Evolutionary conservation across 768 basidiomycete species (phyloP).

Genomic region (Amanita pseudoporphyria): DNA sequence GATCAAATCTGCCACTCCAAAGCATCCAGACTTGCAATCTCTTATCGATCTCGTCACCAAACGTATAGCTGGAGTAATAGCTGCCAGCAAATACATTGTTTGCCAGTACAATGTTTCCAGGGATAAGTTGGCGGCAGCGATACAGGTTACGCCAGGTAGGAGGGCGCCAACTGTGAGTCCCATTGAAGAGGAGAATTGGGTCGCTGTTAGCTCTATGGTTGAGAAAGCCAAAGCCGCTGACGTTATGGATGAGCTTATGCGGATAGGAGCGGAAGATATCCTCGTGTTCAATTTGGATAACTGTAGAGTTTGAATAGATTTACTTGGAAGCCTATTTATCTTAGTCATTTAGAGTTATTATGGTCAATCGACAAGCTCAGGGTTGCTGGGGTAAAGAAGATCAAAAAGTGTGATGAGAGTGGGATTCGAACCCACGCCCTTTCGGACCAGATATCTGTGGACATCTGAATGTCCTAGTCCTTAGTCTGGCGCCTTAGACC

Average conservation of each 20-base stretch:
- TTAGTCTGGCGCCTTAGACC: constrained; percentile 73
- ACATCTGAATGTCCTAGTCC: constrained; percentile 18
- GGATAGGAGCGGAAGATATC: constrained; percentile 83
- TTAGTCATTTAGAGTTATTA: no score
- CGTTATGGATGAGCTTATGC: constrained; percentile 83
- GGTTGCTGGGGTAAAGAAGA: not conserved
- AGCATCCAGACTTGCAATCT: constrained; percentile 50
- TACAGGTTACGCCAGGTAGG: constrained; percentile 76
- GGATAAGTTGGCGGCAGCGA: constrained; percentile 48
- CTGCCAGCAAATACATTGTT: constrained; percentile 77
- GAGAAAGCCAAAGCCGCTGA: constrained; percentile 70
- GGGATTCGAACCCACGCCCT: constrained; percentile 54
- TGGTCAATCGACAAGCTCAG: no score
- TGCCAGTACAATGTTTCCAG: constrained; percentile 91
- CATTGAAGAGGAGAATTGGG: constrained; percentile 79
- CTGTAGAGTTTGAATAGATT: constrained; percentile 66
- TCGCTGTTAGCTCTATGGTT: constrained; percentile 89
- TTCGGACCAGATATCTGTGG: constrained; percentile 1
- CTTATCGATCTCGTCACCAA: constrained; percentile 75
- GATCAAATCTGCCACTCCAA: constrained; percentile 66
- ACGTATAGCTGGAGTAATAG: constrained; percentile 88
- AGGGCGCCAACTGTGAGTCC: constrained; percentile 82
- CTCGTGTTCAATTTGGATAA: constrained; percentile 87
- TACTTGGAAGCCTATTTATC: not conserved
- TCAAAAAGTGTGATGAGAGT: constrained; percentile 33